phyloP scores from a whole-genome alignment of 2,329 filamentous ascomycete species.

The Venturia nashicola region DNA sequence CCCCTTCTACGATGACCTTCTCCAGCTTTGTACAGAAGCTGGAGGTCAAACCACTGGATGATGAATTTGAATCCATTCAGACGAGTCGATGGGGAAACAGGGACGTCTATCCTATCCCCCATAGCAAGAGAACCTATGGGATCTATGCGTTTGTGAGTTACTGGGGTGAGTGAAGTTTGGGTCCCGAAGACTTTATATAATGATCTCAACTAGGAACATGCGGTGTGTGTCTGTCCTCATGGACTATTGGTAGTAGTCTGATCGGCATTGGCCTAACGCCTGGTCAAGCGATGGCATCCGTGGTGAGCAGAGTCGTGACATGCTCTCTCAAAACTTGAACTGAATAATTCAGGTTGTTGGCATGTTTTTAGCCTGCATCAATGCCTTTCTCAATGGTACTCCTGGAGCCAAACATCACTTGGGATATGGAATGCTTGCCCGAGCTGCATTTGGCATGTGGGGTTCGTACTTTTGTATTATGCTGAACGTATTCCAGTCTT shows the following conservation, averaged over 20 bases:
- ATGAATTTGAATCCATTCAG: constrained; percentile 13
- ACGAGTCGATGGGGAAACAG: constrained; percentile 14
- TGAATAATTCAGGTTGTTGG: constrained; percentile 8
- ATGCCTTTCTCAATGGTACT: constrained; percentile 13
- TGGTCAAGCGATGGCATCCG: constrained; percentile 9
- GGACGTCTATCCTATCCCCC: constrained; percentile 14
- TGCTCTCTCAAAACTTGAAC: not conserved
- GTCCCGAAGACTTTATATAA: not conserved
- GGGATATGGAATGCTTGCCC: constrained; percentile 14
- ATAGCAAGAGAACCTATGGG: constrained; percentile 14
- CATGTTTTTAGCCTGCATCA: constrained; percentile 13
- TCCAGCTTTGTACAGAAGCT: constrained; percentile 10
- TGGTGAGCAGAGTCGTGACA: not conserved
- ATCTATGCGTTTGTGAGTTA: constrained; percentile 13
- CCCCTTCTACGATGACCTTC: not conserved
- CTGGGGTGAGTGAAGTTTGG: constrained; percentile 9
- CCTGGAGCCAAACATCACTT: constrained; percentile 12
- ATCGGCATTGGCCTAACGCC: constrained; percentile 14
- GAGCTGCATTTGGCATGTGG: constrained; percentile 15
- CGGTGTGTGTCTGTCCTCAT: constrained; percentile 13
- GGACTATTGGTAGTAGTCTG: constrained; percentile 13
- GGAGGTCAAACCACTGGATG: constrained; percentile 13
- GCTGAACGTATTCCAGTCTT: constrained; percentile 14
- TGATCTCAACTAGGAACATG: constrained; percentile 11
- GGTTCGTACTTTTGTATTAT: constrained; percentile 16